Base-by-base conservation (phyloP, 768 basidiomycete genomes). In the Arthromyces matolae region DNA sequence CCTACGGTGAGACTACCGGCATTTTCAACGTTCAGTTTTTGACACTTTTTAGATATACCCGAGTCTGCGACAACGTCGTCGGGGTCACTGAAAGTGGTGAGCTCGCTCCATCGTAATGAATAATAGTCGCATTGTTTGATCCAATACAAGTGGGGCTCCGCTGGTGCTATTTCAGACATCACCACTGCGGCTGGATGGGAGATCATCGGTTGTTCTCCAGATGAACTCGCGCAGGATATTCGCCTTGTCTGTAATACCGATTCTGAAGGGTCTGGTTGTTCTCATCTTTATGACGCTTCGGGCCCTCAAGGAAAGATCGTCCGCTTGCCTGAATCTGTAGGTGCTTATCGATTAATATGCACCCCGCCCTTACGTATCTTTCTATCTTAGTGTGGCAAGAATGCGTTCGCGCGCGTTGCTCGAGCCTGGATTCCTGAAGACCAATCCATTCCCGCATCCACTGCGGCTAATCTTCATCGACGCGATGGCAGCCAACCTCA, bases 131-230 rank as follows among this genome's bases (percentile, higher is more conserved):
- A n/a, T n/a, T 33, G 14, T 47, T 41, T 16, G 32, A 39, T 2
- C 16, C 19, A 14, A 20, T 24, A 29, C 2, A 29, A 73, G 75
- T 75, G 69, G 71, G 71, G 71, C 4, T 47, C 67, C 8, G 28
- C 55, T 1, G 56, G 54, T 31, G 61, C 71, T 8, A 74, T 75
- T 18, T 65, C 71, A 7, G 73, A 75, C 47, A 68, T 75, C 31
- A 73, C 75, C 2, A 50, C 66, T n/a, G 75, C 76, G 5, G 78
- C 72, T 16, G 79, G 78, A 20, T 81, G 78, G 78, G 64, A 68
- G 23, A 77, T 80, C 33, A 53, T 79, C 18, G 69, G 64, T 29
- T 81, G 79, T 55, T 62, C 68, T 25, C 59, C 71, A 3, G 65
- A 71, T 47, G 51, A 61, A 0, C 49, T 69, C 9, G 55, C 66